phyloP scores from a whole-genome alignment of 441 rosid species.

The Gossypium gossypioides region DNA sequence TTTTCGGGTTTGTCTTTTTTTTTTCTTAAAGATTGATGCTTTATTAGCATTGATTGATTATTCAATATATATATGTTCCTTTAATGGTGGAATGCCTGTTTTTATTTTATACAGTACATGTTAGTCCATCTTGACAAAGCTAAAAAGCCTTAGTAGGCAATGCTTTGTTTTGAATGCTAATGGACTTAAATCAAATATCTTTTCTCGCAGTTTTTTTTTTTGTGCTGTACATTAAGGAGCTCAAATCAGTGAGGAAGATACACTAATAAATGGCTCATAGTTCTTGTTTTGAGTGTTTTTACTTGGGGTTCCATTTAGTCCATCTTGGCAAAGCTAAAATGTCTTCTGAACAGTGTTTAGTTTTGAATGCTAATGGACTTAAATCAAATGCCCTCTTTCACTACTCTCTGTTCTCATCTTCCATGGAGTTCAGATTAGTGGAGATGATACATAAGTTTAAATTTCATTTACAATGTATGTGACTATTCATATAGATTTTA shows the following conservation, averaged over 20 bases:
- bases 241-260: not conserved
- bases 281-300: not conserved
- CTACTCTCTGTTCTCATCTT: not conserved
- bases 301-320: not conserved
- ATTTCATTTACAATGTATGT: too few relatives aligned
- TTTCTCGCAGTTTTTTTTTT: not conserved
- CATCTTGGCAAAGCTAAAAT: slow-evolving; percentile 13
- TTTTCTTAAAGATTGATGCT: not conserved
- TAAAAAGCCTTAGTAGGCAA: not conserved
- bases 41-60: not conserved
- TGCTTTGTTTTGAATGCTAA: slow-evolving; percentile 15
- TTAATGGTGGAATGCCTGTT: too few relatives aligned
- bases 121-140: slow-evolving; percentile 16
- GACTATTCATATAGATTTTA: too few relatives aligned
- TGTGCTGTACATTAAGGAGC: not conserved
- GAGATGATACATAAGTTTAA: not conserved
- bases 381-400: not conserved
- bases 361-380: slow-evolving; percentile 13
- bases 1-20: not conserved
- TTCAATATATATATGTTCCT: not conserved
- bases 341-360: not conserved
- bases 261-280: not conserved
- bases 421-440: not conserved
- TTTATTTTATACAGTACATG: not conserved
- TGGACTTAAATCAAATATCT: slow-evolving; percentile 6